Evolutionary conservation across 345 rosid species (phyloP), one percentile per base, ranked within the genome.

Genomic region (Nephelium lappaceum): DNA sequence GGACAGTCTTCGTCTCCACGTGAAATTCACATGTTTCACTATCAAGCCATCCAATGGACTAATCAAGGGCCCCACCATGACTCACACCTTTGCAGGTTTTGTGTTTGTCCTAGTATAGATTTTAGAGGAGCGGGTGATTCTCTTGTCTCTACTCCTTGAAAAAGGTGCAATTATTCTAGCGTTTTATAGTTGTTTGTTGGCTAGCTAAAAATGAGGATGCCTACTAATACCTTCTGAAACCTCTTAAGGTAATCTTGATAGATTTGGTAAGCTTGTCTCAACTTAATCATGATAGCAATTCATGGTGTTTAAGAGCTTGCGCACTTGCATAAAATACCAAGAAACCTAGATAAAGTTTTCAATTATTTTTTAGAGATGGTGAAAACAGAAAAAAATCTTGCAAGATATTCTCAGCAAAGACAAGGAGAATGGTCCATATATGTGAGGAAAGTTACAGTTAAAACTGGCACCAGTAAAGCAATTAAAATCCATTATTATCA

Each of bases 151-250:
- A 41, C 55, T 25, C 77, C 58, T 45, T 69, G 53, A 65, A 57
- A 57, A 78, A 67, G 71, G 38, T 76, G 80, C 66, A 79, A 75
- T 71, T 45, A 75, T 47, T 77, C 53, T 67, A 18, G 27, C 64
- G 92, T 84, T 80, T 53, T 76, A 0, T 85, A 83, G 90, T 68
- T 72, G 64, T 73, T 86, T 53, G 89, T 84, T 78, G 24, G 82
- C 10, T 87, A 84, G 87, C 90, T 74, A 68, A 73, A 84, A 71
- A 79, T 66, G 80, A 57, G 77, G 57, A 82, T 79, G 81, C 82
- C 72, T 31, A 67, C 18, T 47, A 24, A 60, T 68, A 53, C 66
- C 81, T n/a, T 63, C 75, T 63, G 58, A 77, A 73, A 25, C 69
- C 36, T 9, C 53, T 53, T 71, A 49, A 18, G 43, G 4, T 47